Evolutionary conservation across 441 rosid genomes (phyloP), one percentile per base, ranked within the genome.

Genomic region (Adansonia gregorii): DNA sequence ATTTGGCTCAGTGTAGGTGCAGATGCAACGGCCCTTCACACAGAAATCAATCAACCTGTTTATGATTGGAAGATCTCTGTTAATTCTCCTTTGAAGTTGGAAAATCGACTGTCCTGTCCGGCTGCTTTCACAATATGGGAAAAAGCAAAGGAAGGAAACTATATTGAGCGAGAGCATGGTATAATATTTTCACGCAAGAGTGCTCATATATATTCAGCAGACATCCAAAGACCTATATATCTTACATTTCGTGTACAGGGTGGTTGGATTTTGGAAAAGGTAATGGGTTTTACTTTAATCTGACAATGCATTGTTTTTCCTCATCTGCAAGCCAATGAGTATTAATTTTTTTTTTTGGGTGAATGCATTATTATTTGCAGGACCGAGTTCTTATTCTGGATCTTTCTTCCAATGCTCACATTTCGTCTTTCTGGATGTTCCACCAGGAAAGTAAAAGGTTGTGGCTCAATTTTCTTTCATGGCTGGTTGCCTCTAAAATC

Each of bases 191-290:
- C 98, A 15, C 90, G 93, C 70, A 82, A 85, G 77, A 85, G 87
- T 80, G 91, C 86, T 59, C 89, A 87, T 78, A 80, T 93, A 80
- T 94, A 90, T 80, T 86, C 92, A 78, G 97, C 91, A 55, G 97
- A 94, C 82, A 79, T 91, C 79, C 89, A 84, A 81, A 94, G 88
- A 82, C 93, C 97, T 69, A 74, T 97, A 54, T 93, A 92, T 82
- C 92, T 97, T 79, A 87, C 95, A 41, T 74, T 97, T 83, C 83
- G 84, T 81, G 89, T 91, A 82, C 93, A 91, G 78, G 99, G 97
- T 78, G 98, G 93, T 79, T 97, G 98, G 99, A 86, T 85, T 83
- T 79, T 92, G 85, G 98, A 97, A 87, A 93, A 92, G 98, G 99
- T 97, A 78, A 82, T 63, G 63, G 24, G 35, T 55, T 56, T 72